These are phyloP conservation scores for Rasamsonia emersonii DNA, from an alignment of 2,329 filamentous ascomycete species.

Conservation along the genomic window DNA sequence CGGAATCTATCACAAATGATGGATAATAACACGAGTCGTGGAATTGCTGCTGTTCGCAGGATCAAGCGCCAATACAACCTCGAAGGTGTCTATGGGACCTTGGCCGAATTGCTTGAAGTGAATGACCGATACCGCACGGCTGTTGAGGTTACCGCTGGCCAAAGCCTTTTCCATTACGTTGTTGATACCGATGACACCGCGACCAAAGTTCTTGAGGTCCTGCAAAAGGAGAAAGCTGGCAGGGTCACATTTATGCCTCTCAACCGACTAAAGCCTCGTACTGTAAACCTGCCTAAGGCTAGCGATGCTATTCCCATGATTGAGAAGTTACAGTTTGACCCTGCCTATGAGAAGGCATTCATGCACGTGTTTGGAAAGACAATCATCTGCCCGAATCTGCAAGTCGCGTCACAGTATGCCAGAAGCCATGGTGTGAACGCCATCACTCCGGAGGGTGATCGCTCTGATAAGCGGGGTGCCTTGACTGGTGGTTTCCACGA, in stretches of 20 bases:
- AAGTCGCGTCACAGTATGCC: slow-evolving; percentile 82
- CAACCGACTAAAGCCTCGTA: slow-evolving; percentile 64
- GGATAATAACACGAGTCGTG: slow-evolving; percentile 79
- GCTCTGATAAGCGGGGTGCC: slow-evolving; percentile 88
- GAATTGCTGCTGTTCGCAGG: slow-evolving; percentile 75
- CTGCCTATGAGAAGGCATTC: slow-evolving; percentile 73
- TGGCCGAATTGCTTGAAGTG: slow-evolving; percentile 88
- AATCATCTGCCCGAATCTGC: slow-evolving; percentile 83
- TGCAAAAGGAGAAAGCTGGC: slow-evolving; percentile 72
- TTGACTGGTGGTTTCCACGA: slow-evolving; percentile 94
- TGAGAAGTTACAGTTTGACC: slow-evolving; percentile 72
- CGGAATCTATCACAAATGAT: slow-evolving; percentile 72
- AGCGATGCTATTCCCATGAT: slow-evolving; percentile 82
- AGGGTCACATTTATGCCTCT: slow-evolving; percentile 93
- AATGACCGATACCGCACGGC: slow-evolving; percentile 77
- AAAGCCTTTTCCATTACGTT: slow-evolving; percentile 89
- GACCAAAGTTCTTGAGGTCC: slow-evolving; percentile 66
- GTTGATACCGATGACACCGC: slow-evolving; percentile 88
- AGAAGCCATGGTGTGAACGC: slow-evolving; percentile 85
- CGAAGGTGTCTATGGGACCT: slow-evolving; percentile 79
- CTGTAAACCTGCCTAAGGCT: slow-evolving; percentile 70
- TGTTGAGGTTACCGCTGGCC: slow-evolving; percentile 85
- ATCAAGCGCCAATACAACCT: slow-evolving; percentile 73
- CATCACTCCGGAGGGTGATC: slow-evolving; percentile 90
- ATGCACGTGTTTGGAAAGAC: slow-evolving; percentile 93